A percentile compares a stretch with the other conserved stretches of the same genome.
Evolutionary conservation across 2,329 filamentous ascomycete genomes (phyloP).

Genomic region (Aspergillus sclerotialis): DNA sequence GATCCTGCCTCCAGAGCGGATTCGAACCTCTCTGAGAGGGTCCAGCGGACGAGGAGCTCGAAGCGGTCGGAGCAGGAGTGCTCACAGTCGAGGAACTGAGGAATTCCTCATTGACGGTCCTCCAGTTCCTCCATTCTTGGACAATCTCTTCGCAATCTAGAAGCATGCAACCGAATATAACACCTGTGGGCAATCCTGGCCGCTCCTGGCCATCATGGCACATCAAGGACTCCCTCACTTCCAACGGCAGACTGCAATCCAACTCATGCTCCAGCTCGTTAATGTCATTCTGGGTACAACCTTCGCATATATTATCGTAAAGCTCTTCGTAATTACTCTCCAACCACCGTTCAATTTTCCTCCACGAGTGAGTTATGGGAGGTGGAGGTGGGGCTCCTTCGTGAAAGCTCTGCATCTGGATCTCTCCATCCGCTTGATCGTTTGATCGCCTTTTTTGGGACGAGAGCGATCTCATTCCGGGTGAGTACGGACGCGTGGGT

Average conservation of each 20-base stretch:
- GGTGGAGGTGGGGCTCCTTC: constrained; percentile 87
- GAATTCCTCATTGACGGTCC: constrained; percentile 84
- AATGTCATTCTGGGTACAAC: constrained; percentile 85
- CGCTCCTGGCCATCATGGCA: constrained; percentile 96
- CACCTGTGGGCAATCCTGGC: constrained; percentile 80
- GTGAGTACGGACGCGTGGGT: constrained; percentile 71
- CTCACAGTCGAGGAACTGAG: constrained; percentile 52
- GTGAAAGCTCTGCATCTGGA: constrained; percentile 92
- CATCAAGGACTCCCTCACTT: constrained; percentile 85
- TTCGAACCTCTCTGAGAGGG: constrained; percentile 51
- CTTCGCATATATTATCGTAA: constrained; percentile 86
- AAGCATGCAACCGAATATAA: constrained; percentile 90
- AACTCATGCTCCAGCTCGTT: constrained; percentile 95
- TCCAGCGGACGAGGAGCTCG: constrained; percentile 54
- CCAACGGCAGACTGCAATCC: constrained; percentile 86
- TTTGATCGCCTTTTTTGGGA: constrained; percentile 56
- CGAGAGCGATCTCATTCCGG: constrained; percentile 74
- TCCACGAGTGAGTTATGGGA: constrained; percentile 84
- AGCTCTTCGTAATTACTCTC: constrained; percentile 95
- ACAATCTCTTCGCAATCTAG: constrained; percentile 97
- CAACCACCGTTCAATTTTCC: constrained; percentile 85
- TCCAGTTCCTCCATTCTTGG: constrained; percentile 97
- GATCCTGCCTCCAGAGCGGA: constrained; percentile 73
- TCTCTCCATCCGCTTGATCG: constrained; percentile 70
- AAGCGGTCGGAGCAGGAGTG: constrained; percentile 62